A percentile compares a stretch with the other conserved stretches of the same genome.
Conservation (phyloP, 352 stramenopile genomes). For the Globisporangium cederbergense region DNA sequence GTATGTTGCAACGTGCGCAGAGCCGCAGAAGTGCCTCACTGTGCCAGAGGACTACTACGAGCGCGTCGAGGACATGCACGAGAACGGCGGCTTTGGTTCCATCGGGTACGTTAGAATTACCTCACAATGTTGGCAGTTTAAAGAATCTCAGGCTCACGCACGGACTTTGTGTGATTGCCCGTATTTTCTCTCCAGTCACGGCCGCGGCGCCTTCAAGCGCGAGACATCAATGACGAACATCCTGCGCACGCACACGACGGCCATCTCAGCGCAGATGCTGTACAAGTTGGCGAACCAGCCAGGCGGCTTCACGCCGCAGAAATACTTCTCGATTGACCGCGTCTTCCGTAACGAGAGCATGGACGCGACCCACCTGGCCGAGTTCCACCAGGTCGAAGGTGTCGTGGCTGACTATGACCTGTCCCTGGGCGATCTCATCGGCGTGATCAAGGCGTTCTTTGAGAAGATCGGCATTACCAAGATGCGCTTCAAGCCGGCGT, state of each 20-base stretch:
- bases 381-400: conserved; percentile 99
- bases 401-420: conserved; percentile 99
- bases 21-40: conserved; percentile 62
- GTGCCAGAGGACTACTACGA: conserved; percentile 99
- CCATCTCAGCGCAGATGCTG: conserved; percentile 98
- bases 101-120: conserved; percentile 90
- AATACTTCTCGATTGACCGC: conserved; percentile 99
- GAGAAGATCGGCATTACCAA: conserved; percentile 97
- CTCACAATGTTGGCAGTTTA: neutral
- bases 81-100: conserved; percentile 94
- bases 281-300: conserved; percentile 96
- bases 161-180: too few species aligned
- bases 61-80: conserved; percentile 97
- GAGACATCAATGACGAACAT: conserved; percentile 99
- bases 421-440: conserved; percentile 97
- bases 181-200: conserved; percentile 35
- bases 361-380: conserved; percentile 99
- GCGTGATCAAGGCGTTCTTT: conserved; percentile 99
- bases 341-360: conserved; percentile 99
- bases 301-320: conserved; percentile 95
- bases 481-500: conserved; percentile 99
- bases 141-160: too few species aligned
- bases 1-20: conserved; percentile 21
- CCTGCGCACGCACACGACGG: conserved; percentile 98
- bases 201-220: conserved; percentile 86